Base-by-base conservation (phyloP, 495 filamentous ascomycete genomes). In the Aspergillus leporis region DNA sequence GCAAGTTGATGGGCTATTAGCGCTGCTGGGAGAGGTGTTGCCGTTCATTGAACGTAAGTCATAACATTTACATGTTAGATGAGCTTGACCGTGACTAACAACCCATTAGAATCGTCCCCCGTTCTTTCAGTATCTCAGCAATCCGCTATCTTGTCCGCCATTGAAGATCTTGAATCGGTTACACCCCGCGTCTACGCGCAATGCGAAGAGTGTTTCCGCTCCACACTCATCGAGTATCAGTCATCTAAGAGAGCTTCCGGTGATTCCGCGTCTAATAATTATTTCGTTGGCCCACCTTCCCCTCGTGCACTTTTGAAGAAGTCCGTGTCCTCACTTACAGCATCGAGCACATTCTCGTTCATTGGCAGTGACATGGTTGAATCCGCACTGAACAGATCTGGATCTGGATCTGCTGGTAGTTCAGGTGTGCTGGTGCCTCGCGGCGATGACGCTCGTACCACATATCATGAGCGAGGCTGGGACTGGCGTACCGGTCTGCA, bases 81-180 rank as follows among this genome's bases (percentile, higher is more conserved):
- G 31, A 22, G 21, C n/a, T 25, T 25, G 1, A 2, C 23, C 18
- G 9, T 19, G 18, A 9, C 62, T 72, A 38, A 71, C 40, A 14
- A 12, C 12, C 0, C 6, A 56, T n/a, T 51, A 79, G 77, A 76
- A 68, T 63, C 70, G 14, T 71, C 70, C 1, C 65, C 73, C 0
- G 62, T 74, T 18, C 62, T 80, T 5, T 65, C 72, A 4, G 78
- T 87, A 13, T 74, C 83, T 16, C 88, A 95, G 66, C 85, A 91
- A 67, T 87, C 90, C 64, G 78, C 80, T 53, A 81, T 97, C 18
- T 82, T 96, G 51, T 88, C 88, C 54, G 88, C 90, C 0, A 79
- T 92, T 55, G 91, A 96, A 69, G 90, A 96, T 67, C 81, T 96
- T 5, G 81, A 92, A 70, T 87, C 89, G 6, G 89, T 91, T 28